Conservation (phyloP, 2,329 filamentous ascomycete species). For the Bipolaris zeicola region DNA sequence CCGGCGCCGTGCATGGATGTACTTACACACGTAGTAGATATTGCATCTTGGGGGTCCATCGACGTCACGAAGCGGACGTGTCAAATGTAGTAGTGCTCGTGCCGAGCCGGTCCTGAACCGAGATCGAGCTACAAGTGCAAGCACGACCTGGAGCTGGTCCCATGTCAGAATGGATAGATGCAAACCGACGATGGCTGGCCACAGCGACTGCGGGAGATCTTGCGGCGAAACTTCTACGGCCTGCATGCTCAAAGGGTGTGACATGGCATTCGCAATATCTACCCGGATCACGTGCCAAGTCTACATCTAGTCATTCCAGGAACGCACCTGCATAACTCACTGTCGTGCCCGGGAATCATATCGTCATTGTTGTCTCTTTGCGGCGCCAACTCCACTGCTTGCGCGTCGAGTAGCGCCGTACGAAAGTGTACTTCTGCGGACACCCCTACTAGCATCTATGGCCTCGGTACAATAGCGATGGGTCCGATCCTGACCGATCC, state of each 20-base stretch:
- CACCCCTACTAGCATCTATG: conserved; percentile 11
- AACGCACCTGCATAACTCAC: conserved; percentile 4
- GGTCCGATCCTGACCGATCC: conserved; percentile 10
- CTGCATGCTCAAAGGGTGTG: not conserved
- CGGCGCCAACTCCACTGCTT: conserved; percentile 8
- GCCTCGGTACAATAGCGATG: conserved; percentile 10
- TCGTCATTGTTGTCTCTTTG: conserved; percentile 5
- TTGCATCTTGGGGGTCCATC: not conserved
- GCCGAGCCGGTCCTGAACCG: conserved; percentile 32
- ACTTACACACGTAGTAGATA: too few species aligned
- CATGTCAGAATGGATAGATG: conserved; percentile 13
- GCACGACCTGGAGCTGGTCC: conserved; percentile 26
- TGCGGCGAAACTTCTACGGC: conserved; percentile 1
- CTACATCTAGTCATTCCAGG: not conserved
- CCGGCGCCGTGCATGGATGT: not conserved
- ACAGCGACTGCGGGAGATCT: conserved; percentile 10
- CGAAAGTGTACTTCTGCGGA: conserved; percentile 3
- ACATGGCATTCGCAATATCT: not conserved
- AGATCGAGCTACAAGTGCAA: conserved; percentile 30
- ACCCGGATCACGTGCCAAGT: conserved; percentile 2
- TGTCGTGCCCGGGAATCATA: conserved; percentile 1
- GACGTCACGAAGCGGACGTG: conserved; percentile 21
- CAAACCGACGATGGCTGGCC: conserved; percentile 1
- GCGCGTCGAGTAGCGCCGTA: conserved; percentile 13
- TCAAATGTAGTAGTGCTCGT: conserved; percentile 31